Evolutionary conservation across 2,329 filamentous ascomycete species (phyloP).

Genomic region (Diplodia scrobiculata): DNA sequence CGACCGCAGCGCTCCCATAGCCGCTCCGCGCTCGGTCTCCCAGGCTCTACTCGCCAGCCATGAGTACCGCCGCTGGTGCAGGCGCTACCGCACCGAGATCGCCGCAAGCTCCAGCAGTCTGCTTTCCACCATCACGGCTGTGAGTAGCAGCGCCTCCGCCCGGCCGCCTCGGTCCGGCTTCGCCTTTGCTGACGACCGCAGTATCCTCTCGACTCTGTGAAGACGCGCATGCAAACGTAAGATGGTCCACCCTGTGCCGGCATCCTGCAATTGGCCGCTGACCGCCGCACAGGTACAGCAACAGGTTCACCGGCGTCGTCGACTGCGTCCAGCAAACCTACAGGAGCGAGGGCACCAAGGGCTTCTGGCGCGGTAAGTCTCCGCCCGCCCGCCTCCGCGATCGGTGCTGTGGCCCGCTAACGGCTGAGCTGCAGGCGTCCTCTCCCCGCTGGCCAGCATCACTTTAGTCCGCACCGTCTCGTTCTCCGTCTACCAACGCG

Average conservation of each 20-base stretch:
- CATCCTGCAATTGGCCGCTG: slow-evolving; percentile 30
- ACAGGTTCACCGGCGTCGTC: slow-evolving; percentile 72
- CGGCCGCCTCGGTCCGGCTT: background rate
- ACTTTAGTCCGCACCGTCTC: slow-evolving; percentile 76
- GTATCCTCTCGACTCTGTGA: slow-evolving; percentile 86
- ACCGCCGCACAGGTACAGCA: slow-evolving; percentile 43
- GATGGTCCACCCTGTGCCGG: slow-evolving; percentile 28
- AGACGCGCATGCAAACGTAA: slow-evolving; percentile 81
- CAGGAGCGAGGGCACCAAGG: slow-evolving; percentile 54
- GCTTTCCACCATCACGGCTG: slow-evolving; percentile 74
- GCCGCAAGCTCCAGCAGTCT: slow-evolving; percentile 76
- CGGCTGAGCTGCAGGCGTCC: slow-evolving; percentile 59
- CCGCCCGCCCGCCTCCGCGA: background rate
- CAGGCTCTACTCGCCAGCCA: slow-evolving; percentile 19
- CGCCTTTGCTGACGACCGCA: slow-evolving; percentile 37
- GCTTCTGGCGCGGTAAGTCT: slow-evolving; percentile 57
- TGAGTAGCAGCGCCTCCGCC: slow-evolving; percentile 39
- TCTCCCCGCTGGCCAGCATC: slow-evolving; percentile 77
- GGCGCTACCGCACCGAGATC: slow-evolving; percentile 78
- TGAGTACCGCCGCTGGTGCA: slow-evolving; percentile 59
- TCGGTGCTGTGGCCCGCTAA: slow-evolving; percentile 29
- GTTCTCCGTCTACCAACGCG: slow-evolving; percentile 76
- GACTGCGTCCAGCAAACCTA: slow-evolving; percentile 78
- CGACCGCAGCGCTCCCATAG: slow-evolving; percentile 44
- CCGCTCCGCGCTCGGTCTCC: slow-evolving; percentile 18